Evolutionary conservation across 768 basidiomycete species (phyloP).

Genomic region (Solioccasus polychromus): DNA sequence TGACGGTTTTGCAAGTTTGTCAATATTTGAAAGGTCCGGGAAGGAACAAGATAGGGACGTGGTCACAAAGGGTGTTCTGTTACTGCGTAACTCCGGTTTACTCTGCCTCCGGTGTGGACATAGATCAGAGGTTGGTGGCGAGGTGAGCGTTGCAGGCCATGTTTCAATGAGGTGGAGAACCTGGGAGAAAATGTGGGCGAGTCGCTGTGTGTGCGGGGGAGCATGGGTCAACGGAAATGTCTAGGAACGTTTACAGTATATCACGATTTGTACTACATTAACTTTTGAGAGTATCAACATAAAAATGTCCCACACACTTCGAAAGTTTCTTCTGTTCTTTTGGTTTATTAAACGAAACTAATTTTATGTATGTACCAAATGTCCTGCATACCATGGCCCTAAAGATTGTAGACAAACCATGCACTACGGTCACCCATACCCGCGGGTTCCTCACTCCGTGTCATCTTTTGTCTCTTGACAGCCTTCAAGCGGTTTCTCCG

Average conservation of each 20-base stretch:
- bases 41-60: constrained; percentile 51
- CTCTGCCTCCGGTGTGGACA: constrained; percentile 66
- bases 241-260: constrained; percentile 9
- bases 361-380: neutral
- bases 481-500: constrained; percentile 47
- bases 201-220: constrained; percentile 71
- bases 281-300: no score
- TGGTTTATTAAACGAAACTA: neutral
- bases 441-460: constrained; percentile 35
- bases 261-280: neutral
- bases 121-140: constrained; percentile 44
- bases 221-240: constrained; percentile 41
- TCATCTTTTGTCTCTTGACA: constrained; percentile 29
- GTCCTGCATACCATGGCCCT: neutral
- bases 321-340: no score
- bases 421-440: constrained; percentile 49
- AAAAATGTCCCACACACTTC: no score
- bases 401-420: constrained; percentile 53
- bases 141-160: constrained; percentile 28
- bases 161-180: constrained; percentile 48
- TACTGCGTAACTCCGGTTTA: constrained; percentile 36
- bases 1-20: constrained; percentile 51
- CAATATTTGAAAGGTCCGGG: constrained; percentile 34
- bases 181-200: constrained; percentile 64
- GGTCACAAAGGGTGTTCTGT: constrained; percentile 56